A percentile compares a stretch with the other conserved stretches of the same genome.
phyloP scores from a whole-genome alignment of 257 asterid genomes.

The Lycium barbarum region DNA sequence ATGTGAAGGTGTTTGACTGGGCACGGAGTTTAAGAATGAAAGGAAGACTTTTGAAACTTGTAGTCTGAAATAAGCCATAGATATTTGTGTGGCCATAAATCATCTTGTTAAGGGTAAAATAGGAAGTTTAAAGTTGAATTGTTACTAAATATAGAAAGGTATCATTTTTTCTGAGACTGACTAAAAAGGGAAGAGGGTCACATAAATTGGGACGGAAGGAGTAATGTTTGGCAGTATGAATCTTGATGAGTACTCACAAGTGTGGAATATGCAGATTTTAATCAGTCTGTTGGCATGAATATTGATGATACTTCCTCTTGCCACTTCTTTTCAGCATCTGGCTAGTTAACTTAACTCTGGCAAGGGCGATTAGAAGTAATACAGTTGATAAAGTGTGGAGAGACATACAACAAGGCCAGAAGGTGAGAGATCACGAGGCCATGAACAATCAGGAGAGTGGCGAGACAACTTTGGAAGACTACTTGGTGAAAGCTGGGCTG shows the following conservation, averaged over 20 bases:
- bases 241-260: slow-evolving; percentile 69
- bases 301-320: slow-evolving; percentile 43
- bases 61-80: too few species aligned
- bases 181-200: too few species aligned
- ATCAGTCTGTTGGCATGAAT: slow-evolving; percentile 42
- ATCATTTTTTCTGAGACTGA: too few species aligned
- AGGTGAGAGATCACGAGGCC: slow-evolving; percentile 44
- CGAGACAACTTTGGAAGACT: slow-evolving; percentile 81
- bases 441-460: slow-evolving; percentile 53
- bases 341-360: slow-evolving; percentile 59
- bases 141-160: too few species aligned
- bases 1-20: too few species aligned
- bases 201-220: too few species aligned
- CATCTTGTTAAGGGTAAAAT: too few species aligned
- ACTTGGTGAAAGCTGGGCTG: slow-evolving; percentile 78
- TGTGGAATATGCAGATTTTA: slow-evolving; percentile 59
- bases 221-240: slow-evolving; percentile 52
- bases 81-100: too few species aligned
- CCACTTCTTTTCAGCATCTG: slow-evolving; percentile 66
- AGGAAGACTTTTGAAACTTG: too few species aligned
- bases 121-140: too few species aligned
- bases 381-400: slow-evolving; percentile 77
- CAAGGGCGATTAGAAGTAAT: slow-evolving; percentile 60
- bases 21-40: too few species aligned
- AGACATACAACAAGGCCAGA: slow-evolving; percentile 63